Percentiles rank a stretch among this genome's conserved stretches.
These are phyloP conservation scores for Trichophyton verrucosum DNA, from an alignment of 2,329 filamentous ascomycete genomes.

Conservation along the genomic window DNA sequence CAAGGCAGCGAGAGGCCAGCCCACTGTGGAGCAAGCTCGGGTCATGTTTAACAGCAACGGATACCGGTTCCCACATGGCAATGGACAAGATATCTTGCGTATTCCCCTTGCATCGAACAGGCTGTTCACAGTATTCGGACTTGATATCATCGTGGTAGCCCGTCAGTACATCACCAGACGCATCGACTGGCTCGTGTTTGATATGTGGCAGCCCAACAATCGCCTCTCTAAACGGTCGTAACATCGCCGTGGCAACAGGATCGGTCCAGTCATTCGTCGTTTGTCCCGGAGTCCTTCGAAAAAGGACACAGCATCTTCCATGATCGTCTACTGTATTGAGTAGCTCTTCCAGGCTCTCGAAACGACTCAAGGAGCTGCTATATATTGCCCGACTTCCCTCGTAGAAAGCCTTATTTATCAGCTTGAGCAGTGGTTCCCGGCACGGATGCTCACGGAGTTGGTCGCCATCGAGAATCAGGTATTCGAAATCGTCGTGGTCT, in stretches of 20 bases:
- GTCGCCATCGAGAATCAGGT: constrained; percentile 6
- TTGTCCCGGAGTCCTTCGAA: background rate
- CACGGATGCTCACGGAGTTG: constrained; percentile 8
- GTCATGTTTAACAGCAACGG: constrained; percentile 6
- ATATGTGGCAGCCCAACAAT: background rate
- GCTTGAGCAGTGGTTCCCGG: constrained; percentile 1
- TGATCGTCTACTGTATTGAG: constrained; percentile 1
- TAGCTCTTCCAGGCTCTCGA: background rate
- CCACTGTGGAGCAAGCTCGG: constrained; percentile 5
- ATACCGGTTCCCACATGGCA: constrained; percentile 6
- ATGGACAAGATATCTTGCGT: constrained; percentile 1
- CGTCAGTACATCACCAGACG: background rate
- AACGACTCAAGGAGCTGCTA: background rate
- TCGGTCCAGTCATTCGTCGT: background rate
- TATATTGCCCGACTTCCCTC: background rate
- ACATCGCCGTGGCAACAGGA: constrained; percentile 9
- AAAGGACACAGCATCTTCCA: constrained; percentile 8
- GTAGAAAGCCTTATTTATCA: constrained; percentile 8
- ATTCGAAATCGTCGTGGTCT: background rate
- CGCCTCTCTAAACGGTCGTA: background rate
- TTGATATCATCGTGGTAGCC: no score
- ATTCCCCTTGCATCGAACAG: no score
- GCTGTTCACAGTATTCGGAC: no score
- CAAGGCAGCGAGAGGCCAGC: constrained; percentile 7
- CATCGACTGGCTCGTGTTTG: constrained; percentile 1